These are phyloP conservation scores for Hemisphaericaspora subhashii DNA, from an alignment of 1,139 yeast genomes.

Conservation along the genomic window DNA sequence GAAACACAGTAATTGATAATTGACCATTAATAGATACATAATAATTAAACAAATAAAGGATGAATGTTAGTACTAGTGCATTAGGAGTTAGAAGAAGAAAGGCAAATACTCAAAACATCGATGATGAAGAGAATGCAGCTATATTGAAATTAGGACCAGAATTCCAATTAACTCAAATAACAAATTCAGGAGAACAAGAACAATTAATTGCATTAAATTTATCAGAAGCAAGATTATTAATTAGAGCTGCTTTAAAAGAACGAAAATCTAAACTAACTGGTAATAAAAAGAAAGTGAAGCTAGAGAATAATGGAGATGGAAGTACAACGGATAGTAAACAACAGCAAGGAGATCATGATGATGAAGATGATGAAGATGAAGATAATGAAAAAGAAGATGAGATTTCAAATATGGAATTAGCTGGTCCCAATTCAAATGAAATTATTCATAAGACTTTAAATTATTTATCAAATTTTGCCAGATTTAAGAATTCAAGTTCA, in stretches of 20 bases:
- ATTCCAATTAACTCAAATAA: constrained; percentile 76
- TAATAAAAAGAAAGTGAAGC: constrained; percentile 3
- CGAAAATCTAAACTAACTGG: constrained; percentile 44
- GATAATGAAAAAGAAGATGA: constrained; percentile 58
- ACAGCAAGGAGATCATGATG: constrained; percentile 21
- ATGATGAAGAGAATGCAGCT: constrained; percentile 88
- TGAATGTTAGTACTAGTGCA: constrained; percentile 91
- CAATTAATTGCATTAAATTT: constrained; percentile 82
- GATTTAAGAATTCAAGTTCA: constrained; percentile 89
- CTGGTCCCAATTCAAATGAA: constrained; percentile 59
- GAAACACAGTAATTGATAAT: too few species aligned
- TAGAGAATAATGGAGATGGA: constrained; percentile 1
- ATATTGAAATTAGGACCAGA: constrained; percentile 87
- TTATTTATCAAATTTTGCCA: constrained; percentile 78
- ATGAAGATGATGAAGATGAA: constrained; percentile 39
- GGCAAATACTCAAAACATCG: constrained; percentile 60
- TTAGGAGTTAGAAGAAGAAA: constrained; percentile 74
- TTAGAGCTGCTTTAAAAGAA: constrained; percentile 86
- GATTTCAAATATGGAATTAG: constrained; percentile 67
- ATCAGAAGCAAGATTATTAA: constrained; percentile 85
- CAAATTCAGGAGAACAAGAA: constrained; percentile 76
- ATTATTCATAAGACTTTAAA: constrained; percentile 91
- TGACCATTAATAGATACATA: neutral
- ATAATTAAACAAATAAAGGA: constrained; percentile 19
- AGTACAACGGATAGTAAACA: neutral